phyloP scores from a whole-genome alignment of 805 yeast genomes.

The Schwanniomyces pseudopolymorphus region DNA sequence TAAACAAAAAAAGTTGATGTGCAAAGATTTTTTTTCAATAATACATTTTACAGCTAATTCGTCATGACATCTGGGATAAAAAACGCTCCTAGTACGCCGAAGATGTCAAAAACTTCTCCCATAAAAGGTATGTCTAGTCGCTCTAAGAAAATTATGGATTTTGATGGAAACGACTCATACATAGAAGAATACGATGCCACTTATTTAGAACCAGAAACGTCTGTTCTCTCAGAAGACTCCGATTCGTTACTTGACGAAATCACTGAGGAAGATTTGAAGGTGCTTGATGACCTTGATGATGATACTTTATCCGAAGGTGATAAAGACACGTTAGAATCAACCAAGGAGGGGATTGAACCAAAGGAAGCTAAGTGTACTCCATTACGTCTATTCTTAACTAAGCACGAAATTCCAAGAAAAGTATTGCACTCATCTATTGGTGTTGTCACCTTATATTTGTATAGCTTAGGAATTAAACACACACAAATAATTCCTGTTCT shows the following conservation, averaged over 20 bases:
- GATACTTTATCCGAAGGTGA: slow-evolving; percentile 3
- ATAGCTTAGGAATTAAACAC: slow-evolving; percentile 59
- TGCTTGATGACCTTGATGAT: slow-evolving; percentile 6
- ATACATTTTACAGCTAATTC: neutral
- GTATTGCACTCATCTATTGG: slow-evolving; percentile 88
- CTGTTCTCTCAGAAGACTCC: slow-evolving; percentile 15
- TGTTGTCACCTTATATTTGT: slow-evolving; percentile 70
- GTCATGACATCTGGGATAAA: neutral
- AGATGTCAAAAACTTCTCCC: neutral
- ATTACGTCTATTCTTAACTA: slow-evolving; percentile 48
- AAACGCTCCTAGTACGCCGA: slow-evolving; percentile 8
- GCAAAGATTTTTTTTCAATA: neutral
- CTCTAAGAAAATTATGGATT: slow-evolving; percentile 5
- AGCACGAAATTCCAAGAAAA: slow-evolving; percentile 89
- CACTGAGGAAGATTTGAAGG: slow-evolving; percentile 9
- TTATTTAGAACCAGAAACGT: slow-evolving; percentile 25
- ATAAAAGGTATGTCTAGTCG: neutral
- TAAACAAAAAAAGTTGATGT: neutral
- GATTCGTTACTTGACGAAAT: slow-evolving; percentile 14
- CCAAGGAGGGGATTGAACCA: neutral
- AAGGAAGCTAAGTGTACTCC: neutral
- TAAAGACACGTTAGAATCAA: slow-evolving; percentile 5
- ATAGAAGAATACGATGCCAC: slow-evolving; percentile 42
- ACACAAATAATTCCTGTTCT: slow-evolving; percentile 61
- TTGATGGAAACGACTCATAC: slow-evolving; percentile 26